These are phyloP conservation scores for Colletotrichum filicis DNA, from an alignment of 2,329 filamentous ascomycete species.

Conservation along the genomic window DNA sequence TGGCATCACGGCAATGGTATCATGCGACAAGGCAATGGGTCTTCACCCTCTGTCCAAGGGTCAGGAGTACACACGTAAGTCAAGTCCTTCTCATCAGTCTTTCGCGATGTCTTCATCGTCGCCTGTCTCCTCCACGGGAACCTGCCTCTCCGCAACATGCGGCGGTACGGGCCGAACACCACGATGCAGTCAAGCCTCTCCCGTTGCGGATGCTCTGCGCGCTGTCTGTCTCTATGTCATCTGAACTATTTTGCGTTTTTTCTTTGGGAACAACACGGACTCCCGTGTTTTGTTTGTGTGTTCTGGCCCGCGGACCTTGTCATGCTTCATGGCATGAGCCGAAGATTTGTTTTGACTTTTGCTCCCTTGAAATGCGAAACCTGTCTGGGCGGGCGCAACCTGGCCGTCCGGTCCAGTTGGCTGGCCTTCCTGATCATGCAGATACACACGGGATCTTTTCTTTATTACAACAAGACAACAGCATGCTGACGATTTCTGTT, in stretches of 20 bases:
- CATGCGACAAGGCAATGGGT: conserved; percentile 57
- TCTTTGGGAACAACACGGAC: conserved; percentile 14
- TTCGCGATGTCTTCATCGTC: not conserved
- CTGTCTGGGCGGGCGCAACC: conserved; percentile 3
- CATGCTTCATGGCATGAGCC: not conserved
- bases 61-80: conserved; percentile 60
- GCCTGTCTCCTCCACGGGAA: not conserved
- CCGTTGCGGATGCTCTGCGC: not conserved
- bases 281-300: conserved; percentile 22
- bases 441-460: not conserved
- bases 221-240: conserved; percentile 4
- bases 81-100: not conserved
- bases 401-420: not conserved
- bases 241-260: not conserved
- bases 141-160: not conserved
- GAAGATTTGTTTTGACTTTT: conserved; percentile 15
- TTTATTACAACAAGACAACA: not conserved
- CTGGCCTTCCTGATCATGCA: not conserved
- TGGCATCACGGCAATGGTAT: conserved; percentile 46
- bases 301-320: not conserved
- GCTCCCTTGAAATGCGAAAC: conserved; percentile 31
- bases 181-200: conserved; percentile 17
- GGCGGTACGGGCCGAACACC: conserved; percentile 23
- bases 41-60: conserved; percentile 55
- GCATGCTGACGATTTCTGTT: conserved; percentile 23